A percentile compares a stretch with the other conserved stretches of the same genome.
phyloP scores from a whole-genome alignment of 139 green algal genomes.

The Medakamo hakoo region DNA sequence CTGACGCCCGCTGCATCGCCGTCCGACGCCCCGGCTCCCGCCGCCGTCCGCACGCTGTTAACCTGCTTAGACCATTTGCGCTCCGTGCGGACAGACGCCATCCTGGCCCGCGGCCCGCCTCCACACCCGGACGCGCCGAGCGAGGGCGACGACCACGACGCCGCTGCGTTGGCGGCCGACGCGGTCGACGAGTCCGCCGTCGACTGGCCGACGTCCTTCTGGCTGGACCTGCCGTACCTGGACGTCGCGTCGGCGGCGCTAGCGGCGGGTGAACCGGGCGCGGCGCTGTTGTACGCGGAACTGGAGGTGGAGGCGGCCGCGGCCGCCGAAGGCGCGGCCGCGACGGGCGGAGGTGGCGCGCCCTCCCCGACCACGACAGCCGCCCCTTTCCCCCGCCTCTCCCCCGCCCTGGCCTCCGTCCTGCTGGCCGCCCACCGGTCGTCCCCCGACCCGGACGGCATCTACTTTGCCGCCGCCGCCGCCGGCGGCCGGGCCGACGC shows the following conservation, averaged over 20 bases:
- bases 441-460: neutral
- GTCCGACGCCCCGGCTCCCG: constrained; percentile 9
- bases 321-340: no score
- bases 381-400: no score
- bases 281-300: constrained; percentile 56
- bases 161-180: no score
- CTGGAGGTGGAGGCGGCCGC: neutral
- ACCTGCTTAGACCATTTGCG: constrained; percentile 33
- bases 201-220: constrained; percentile 17
- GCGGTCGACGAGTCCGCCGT: no score
- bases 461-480: neutral
- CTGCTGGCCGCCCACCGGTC: neutral
- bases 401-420: neutral
- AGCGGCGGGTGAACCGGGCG: constrained; percentile 36
- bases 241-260: constrained; percentile 36
- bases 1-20: neutral
- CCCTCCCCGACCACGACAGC: no score
- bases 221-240: constrained; percentile 58
- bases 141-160: no score
- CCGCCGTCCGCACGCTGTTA: constrained; percentile 35
- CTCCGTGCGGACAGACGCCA: constrained; percentile 13
- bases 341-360: no score
- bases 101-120: constrained; percentile 2
- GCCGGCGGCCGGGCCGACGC: constrained; percentile 10
- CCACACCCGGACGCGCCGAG: no score